Evolutionary conservation across 2,329 filamentous ascomycete species (phyloP), one percentile per base, ranked within the genome.

Genomic region (Penicillium sumatraense): DNA sequence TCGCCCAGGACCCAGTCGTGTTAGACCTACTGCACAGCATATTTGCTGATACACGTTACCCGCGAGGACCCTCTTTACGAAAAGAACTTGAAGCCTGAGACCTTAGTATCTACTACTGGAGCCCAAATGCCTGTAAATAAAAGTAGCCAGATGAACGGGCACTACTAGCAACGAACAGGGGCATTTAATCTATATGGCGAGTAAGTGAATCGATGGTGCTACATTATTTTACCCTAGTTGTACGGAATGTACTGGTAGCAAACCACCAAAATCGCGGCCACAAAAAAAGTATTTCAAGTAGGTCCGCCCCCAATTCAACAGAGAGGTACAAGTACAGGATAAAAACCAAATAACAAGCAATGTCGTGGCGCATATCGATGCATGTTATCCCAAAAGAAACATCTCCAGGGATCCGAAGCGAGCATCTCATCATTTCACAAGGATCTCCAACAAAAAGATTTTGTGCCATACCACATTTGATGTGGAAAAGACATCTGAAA

Each of bases 321-420:
- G 52, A 58, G 50, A 56, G 53, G 58, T 66, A 66, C 53, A 60
- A 65, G 51, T 65, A 66, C 63, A 66, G 50, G 24, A 47, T 41
- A 35, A 47, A 42, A 50, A 60, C 41, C 48, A 60, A 51, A 48
- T 29, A 56, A 50, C 29, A 55, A 59, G 49, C 45, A 58, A 58
- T 49, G 46, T 65, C 63, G 50, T 66, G 41, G 53, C 62, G 53
- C 63, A 58, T 65, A 57, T 58, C 57, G 61, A 56, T 61, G 61
- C 58, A 58, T 47, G 21, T 59, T 49, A 53, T 52, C 42, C 57
- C 53, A 47, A 60, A 24, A n/a, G 38, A 51, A 55, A 36, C 46
- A 51, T 56, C 52, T 56, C 49, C 50, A 54, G 51, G 46, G 50
- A 55, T 51, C 54, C 50, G 60, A 50, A 63, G 56, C 51, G 51